These are phyloP conservation scores for Entonaema liquescens DNA, from an alignment of 495 filamentous ascomycete species.

Conservation along the genomic window DNA sequence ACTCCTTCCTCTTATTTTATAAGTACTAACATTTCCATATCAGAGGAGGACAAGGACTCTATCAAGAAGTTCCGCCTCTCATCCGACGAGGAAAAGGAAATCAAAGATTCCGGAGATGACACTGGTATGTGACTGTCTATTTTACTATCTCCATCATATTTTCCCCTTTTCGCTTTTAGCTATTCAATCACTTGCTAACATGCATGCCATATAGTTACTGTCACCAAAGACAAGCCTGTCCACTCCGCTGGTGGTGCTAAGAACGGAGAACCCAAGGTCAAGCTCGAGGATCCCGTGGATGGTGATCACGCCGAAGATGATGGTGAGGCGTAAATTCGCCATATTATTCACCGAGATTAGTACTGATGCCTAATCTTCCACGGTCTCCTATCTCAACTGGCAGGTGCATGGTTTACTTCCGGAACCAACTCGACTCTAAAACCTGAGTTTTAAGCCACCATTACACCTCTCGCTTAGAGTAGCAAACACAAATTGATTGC, in stretches of 20 bases:
- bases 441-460: neutral
- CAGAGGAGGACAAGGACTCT: constrained; percentile 5
- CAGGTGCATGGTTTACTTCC: neutral
- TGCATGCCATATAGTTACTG: neutral
- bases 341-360: neutral
- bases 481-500: neutral
- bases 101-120: neutral
- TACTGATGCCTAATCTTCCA: neutral
- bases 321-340: neutral
- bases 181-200: neutral
- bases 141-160: neutral
- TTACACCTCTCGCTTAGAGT: neutral
- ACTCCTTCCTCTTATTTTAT: neutral
- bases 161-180: neutral
- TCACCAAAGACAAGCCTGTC: neutral
- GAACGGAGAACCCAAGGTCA: neutral
- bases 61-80: neutral
- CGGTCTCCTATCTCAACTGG: neutral
- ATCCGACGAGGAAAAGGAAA: neutral
- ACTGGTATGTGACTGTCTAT: neutral
- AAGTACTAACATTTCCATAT: constrained; percentile 9
- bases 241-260: neutral
- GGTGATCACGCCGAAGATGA: neutral
- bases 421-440: too few relatives aligned
- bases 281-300: neutral